Conservation (phyloP, 768 basidiomycete genomes). For the Podaxis sp. region DNA sequence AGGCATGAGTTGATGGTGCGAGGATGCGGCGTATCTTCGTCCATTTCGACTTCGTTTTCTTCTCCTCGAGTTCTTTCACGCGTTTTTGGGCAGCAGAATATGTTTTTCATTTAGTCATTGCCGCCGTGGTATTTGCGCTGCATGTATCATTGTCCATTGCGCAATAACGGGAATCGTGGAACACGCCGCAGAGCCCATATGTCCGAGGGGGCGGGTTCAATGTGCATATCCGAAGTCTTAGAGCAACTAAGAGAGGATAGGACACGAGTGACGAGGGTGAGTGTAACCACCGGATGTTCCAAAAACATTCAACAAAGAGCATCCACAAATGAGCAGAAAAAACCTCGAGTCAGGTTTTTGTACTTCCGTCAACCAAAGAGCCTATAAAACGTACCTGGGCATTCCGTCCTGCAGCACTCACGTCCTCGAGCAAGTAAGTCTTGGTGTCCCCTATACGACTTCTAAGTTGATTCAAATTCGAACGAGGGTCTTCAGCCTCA, state of each 20-base stretch:
- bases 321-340: background rate
- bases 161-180: background rate
- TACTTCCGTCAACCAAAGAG: constrained; percentile 34
- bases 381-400: constrained; percentile 68
- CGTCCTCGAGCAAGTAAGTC: too few relatives aligned
- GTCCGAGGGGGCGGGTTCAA: too few relatives aligned
- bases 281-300: background rate
- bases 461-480: constrained; percentile 45
- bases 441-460: constrained; percentile 71
- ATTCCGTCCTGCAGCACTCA: constrained; percentile 50
- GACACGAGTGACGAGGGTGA: too few relatives aligned
- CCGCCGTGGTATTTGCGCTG: constrained; percentile 48
- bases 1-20: background rate
- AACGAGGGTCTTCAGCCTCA: constrained; percentile 27
- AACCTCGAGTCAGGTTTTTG: constrained; percentile 46
- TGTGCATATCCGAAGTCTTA: background rate
- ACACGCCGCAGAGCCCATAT: background rate
- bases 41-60: constrained; percentile 33
- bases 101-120: too few relatives aligned
- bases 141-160: background rate
- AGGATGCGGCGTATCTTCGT: constrained; percentile 28
- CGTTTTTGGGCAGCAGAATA: too few relatives aligned
- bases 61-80: constrained; percentile 23
- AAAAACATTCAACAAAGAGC: too few relatives aligned
- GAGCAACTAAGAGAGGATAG: background rate